Conservation (phyloP, 2,329 filamentous ascomycete species). For the Aspergillus sp. region DNA sequence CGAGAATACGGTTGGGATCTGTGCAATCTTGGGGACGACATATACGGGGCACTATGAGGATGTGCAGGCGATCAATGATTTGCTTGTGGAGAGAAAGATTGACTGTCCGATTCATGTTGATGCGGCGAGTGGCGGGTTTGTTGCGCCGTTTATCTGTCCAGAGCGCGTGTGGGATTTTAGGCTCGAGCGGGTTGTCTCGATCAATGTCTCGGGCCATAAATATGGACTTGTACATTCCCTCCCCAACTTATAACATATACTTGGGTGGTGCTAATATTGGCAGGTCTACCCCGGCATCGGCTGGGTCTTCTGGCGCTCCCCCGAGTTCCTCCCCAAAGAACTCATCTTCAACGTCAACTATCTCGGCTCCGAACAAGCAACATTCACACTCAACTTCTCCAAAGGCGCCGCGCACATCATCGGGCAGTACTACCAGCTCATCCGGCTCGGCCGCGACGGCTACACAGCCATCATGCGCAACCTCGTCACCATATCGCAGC, state of each 20-base stretch:
- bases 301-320: constrained; percentile 72
- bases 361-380: constrained; percentile 71
- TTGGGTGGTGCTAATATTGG: neutral
- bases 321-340: constrained; percentile 67
- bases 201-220: constrained; percentile 61
- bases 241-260: too few species aligned
- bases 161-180: constrained; percentile 35
- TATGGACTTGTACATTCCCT: constrained; percentile 50
- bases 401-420: constrained; percentile 71
- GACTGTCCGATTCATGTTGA: constrained; percentile 60
- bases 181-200: constrained; percentile 50
- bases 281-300: constrained; percentile 68
- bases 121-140: constrained; percentile 49
- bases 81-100: constrained; percentile 58
- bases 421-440: constrained; percentile 73
- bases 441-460: constrained; percentile 70
- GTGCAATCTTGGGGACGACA: constrained; percentile 72
- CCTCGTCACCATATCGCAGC: constrained; percentile 83
- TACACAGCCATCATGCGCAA: constrained; percentile 71
- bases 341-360: constrained; percentile 74
- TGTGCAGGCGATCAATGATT: constrained; percentile 68
- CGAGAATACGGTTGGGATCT: constrained; percentile 78
- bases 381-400: constrained; percentile 74
- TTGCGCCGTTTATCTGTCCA: constrained; percentile 48
- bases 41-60: constrained; percentile 77